phyloP scores from a whole-genome alignment of 352 stramenopile species.

The Pythium phragmitis region DNA sequence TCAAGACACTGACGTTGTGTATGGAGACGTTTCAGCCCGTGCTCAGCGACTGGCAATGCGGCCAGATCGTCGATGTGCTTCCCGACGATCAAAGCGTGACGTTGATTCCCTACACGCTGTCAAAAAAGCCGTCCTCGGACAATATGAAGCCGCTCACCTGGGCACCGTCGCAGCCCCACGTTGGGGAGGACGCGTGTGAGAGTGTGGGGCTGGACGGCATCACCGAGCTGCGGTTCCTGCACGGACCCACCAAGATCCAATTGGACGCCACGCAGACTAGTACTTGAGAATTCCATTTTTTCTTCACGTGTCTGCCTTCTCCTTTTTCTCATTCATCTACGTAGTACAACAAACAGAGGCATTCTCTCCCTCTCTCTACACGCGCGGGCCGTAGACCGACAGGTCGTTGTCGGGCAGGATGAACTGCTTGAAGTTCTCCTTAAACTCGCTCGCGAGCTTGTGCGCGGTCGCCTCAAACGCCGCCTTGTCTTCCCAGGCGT shows the following conservation, averaged over 20 bases:
- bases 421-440: conserved; percentile 87
- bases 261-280: neutral
- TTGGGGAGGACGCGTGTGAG: conserved; percentile 7
- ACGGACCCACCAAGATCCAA: conserved; percentile 30
- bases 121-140: neutral
- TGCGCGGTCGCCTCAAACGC: conserved; percentile 70
- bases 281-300: neutral
- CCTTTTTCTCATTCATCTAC: conserved; percentile 12
- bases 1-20: conserved; percentile 75
- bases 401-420: conserved; percentile 74
- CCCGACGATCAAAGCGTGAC: conserved; percentile 7
- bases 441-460: conserved; percentile 77
- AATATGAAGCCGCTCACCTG: conserved; percentile 4
- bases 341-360: too few relatives aligned
- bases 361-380: conserved; percentile 31
- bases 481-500: conserved; percentile 79
- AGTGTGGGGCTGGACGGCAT: conserved; percentile 34
- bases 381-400: conserved; percentile 57
- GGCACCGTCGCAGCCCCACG: neutral
- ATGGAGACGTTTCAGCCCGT: conserved; percentile 79
- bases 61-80: conserved; percentile 31
- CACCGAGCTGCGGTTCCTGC: conserved; percentile 51
- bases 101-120: conserved; percentile 16
- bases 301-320: neutral
- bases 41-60: conserved; percentile 66